These are phyloP conservation scores for Mollisia scopiformis DNA, from an alignment of 2,329 filamentous ascomycete genomes.

Conservation along the genomic window DNA sequence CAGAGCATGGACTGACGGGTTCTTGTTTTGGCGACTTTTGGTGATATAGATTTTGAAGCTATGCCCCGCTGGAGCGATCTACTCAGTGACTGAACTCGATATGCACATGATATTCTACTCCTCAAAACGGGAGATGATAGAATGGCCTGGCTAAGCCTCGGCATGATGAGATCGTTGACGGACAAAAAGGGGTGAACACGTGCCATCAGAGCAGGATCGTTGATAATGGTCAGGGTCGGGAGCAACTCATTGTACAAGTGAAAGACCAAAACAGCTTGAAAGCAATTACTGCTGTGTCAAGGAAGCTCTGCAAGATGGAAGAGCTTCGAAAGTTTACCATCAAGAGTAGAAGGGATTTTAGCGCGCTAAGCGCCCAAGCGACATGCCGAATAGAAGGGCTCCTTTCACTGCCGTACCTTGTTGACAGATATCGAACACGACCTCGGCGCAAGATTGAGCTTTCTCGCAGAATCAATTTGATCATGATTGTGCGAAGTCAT, in stretches of 20 bases:
- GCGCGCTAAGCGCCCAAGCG: background rate
- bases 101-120: background rate
- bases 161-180: background rate
- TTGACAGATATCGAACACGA: background rate
- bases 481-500: constrained; percentile 28
- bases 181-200: background rate
- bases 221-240: background rate
- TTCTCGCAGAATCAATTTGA: constrained; percentile 7
- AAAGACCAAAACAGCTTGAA: background rate
- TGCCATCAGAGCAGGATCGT: background rate
- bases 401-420: background rate
- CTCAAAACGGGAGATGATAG: background rate
- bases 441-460: background rate
- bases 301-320: too few species aligned
- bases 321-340: too few species aligned
- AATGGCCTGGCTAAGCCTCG: background rate
- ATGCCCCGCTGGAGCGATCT: background rate
- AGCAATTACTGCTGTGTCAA: too few species aligned
- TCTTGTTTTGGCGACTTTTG: background rate
- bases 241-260: background rate
- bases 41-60: background rate
- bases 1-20: background rate
- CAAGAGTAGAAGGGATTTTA: too few species aligned
- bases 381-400: background rate
- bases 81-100: background rate